phyloP scores from a whole-genome alignment of 2,329 filamentous ascomycete genomes.

The Tolypocladium tundrense region DNA sequence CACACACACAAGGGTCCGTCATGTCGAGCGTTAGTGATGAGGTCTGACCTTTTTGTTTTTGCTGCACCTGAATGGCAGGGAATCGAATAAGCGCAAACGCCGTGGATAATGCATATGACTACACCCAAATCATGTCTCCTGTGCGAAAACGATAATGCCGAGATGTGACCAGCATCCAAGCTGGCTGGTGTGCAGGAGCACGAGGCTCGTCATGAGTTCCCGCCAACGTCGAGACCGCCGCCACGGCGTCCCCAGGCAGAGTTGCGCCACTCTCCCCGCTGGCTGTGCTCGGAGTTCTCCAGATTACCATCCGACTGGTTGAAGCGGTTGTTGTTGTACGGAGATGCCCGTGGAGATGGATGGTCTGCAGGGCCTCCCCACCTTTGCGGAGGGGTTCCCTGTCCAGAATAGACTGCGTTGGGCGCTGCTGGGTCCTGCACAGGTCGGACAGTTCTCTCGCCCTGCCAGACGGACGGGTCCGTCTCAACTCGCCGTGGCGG shows the following conservation, averaged over 20 bases:
- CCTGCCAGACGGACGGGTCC: constrained; percentile 76
- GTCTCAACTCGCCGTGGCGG: constrained; percentile 63
- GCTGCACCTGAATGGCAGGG: constrained; percentile 6
- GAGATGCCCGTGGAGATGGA: constrained; percentile 18
- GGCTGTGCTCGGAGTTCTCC: constrained; percentile 28
- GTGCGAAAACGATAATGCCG: constrained; percentile 6
- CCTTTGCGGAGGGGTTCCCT: constrained; percentile 39
- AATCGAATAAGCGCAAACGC: constrained; percentile 18
- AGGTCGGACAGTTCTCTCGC: constrained; percentile 74
- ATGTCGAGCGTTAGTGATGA: constrained; percentile 8
- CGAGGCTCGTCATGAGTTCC: constrained; percentile 23
- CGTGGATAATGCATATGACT: constrained; percentile 27
- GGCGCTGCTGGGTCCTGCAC: constrained; percentile 50
- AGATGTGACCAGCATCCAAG: not conserved
- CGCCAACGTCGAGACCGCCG: constrained; percentile 38
- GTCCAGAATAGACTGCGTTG: constrained; percentile 22
- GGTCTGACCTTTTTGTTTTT: constrained; percentile 7
- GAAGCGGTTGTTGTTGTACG: constrained; percentile 31
- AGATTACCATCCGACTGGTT: constrained; percentile 32
- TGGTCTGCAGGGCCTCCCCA: constrained; percentile 38
- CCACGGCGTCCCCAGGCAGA: constrained; percentile 43
- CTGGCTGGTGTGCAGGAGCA: constrained; percentile 3
- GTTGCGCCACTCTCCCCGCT: constrained; percentile 47
- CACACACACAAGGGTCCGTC: constrained; percentile 10
- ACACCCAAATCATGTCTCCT: constrained; percentile 20